Conservation (phyloP, 2,329 filamentous ascomycete genomes). For the Phyllosticta capitalensis region DNA sequence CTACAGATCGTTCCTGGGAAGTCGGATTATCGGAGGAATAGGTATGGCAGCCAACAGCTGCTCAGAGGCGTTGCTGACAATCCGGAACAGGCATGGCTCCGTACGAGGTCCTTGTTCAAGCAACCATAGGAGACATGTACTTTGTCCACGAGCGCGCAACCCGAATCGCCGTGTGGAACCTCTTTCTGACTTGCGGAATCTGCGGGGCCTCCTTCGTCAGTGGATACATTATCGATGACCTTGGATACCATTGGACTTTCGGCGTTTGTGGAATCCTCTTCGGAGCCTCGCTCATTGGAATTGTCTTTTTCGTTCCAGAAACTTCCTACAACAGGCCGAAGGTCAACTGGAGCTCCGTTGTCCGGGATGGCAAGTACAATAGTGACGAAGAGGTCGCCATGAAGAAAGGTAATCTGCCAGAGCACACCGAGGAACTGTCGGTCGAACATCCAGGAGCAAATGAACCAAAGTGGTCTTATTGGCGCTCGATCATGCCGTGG, state of each 20-base stretch:
- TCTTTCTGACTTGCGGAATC: conserved; percentile 33
- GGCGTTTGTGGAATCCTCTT: conserved; percentile 33
- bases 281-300: conserved; percentile 19
- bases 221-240: conserved; percentile 32
- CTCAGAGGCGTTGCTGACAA: not conserved
- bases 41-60: conserved; percentile 12
- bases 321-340: conserved; percentile 17
- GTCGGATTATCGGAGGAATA: conserved; percentile 38
- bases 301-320: conserved; percentile 24
- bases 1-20: conserved; percentile 39
- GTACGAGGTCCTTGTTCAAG: conserved; percentile 44
- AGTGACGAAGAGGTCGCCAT: conserved; percentile 15
- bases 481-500: conserved; percentile 19
- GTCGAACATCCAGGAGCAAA: not conserved
- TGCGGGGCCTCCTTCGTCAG: conserved; percentile 29
- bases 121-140: conserved; percentile 38
- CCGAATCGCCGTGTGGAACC: conserved; percentile 30
- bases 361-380: conserved; percentile 11
- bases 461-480: conserved; percentile 19
- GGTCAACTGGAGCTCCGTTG: conserved; percentile 4
- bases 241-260: conserved; percentile 34
- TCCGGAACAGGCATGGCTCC: conserved; percentile 34
- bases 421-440: not conserved
- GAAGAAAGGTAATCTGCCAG: conserved; percentile 6
- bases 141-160: conserved; percentile 37